Base-by-base conservation (phyloP, 352 stramenopile genomes). In the Phytopythium kandeliae region DNA sequence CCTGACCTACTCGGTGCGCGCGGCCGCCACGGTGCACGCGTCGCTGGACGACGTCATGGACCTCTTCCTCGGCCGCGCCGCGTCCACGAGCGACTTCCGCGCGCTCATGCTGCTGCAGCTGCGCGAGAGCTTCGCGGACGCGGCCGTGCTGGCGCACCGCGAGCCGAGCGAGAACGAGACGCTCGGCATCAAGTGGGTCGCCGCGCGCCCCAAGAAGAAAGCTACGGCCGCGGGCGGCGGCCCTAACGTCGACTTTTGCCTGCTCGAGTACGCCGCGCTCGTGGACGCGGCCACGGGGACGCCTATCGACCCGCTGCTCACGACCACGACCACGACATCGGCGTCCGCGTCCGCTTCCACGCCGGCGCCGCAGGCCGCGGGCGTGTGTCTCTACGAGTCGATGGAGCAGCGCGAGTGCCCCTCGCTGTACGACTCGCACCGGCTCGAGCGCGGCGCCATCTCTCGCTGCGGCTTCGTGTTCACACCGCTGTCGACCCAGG, bases 391-490 rank as follows among this genome's bases (percentile, higher is more conserved):
- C 26, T 89, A 86, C 55, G 81, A 92, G 48, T 88, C 74, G 12
- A 86, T 92, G 28, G 81, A 92, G 36, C 81, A 92, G 59, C 54
- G 67, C 26, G 81, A 92, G 49, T 92, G 81, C 54, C 78, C 81
- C 33, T 63, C 66, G 34, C 65, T 92, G 11, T 75, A 67, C 35
- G 74, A 89, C n/a, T 87, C 76, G 51, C 78, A 92, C 58, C 67
- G 62, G 11, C 64, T 92, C 19, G 76, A 89, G 50, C 76, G 81
- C 26, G 72, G 72, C 13, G 79, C 76, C 26, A 70, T 92, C 53
- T 89, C 81, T 53, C 87, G 87, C 58, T 92, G 81, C 53, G 81
- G 81, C 36, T 90, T 83, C 56, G 45, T 92, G 21, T 92, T 92
- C 70, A 67, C 60, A 25, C 81, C 78, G 1, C 63, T 70, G n/a